phyloP scores from a whole-genome alignment of 495 filamentous ascomycete genomes.

The Podospora sp. region DNA sequence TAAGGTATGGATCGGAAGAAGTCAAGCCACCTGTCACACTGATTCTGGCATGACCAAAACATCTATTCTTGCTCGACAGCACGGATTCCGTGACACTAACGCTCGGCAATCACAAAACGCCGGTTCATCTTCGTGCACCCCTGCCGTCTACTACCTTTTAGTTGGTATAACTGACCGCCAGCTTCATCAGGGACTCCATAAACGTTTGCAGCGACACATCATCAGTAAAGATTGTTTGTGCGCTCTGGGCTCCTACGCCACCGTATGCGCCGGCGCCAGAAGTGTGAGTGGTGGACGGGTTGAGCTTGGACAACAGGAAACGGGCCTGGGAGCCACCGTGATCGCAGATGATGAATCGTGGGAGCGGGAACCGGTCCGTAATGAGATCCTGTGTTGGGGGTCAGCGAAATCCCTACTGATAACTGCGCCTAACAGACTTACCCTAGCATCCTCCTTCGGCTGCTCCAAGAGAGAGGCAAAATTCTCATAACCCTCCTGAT shows the following conservation, averaged over 20 bases:
- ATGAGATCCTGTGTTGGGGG: constrained; percentile 77
- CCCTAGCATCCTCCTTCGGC: constrained; percentile 97
- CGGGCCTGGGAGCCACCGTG: constrained; percentile 97
- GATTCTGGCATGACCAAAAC: neutral
- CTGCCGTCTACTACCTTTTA: constrained; percentile 31
- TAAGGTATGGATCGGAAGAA: too few species aligned
- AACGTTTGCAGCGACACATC: constrained; percentile 98
- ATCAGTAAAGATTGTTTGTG: constrained; percentile 99
- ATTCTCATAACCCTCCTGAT: constrained; percentile 98
- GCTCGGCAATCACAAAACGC: constrained; percentile 30
- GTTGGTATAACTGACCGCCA: constrained; percentile 61
- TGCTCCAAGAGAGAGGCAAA: constrained; percentile 85
- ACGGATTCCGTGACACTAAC: constrained; percentile 30
- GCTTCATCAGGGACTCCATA: constrained; percentile 99
- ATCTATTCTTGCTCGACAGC: constrained; percentile 24
- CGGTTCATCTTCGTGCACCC: neutral
- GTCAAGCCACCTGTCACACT: too few species aligned
- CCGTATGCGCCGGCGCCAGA: constrained; percentile 78
- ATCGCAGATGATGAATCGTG: constrained; percentile 98
- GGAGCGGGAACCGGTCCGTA: constrained; percentile 94
- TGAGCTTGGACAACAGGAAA: constrained; percentile 96
- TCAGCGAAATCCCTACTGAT: neutral
- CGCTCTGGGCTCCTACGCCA: constrained; percentile 78
- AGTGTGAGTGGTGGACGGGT: constrained; percentile 98
- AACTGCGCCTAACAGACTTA: constrained; percentile 46